These are phyloP conservation scores for Metschnikowia kofuensis DNA, from an alignment of 805 yeast genomes.

Conservation along the genomic window DNA sequence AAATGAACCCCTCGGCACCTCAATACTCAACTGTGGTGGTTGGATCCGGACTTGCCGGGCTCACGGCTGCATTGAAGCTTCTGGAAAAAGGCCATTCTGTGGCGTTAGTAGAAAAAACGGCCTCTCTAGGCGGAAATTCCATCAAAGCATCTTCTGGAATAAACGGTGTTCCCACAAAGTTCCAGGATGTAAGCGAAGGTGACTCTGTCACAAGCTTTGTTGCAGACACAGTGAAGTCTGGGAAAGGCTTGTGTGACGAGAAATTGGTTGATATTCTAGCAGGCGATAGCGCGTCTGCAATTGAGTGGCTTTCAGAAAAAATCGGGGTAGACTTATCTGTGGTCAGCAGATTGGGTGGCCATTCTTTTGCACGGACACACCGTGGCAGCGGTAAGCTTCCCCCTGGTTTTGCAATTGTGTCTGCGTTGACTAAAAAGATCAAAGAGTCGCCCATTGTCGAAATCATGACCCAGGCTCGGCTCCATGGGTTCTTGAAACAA, in stretches of 20 bases:
- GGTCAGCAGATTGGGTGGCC: slow-evolving; percentile 42
- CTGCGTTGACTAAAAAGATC: slow-evolving; percentile 40
- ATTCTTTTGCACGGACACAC: slow-evolving; percentile 38
- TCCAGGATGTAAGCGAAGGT: slow-evolving; percentile 19
- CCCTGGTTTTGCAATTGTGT: slow-evolving; percentile 58
- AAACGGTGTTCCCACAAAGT: slow-evolving; percentile 40
- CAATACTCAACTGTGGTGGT: slow-evolving; percentile 33
- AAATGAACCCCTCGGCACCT: not conserved
- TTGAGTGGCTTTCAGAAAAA: slow-evolving; percentile 30
- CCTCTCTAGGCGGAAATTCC: slow-evolving; percentile 55
- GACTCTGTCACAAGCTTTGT: slow-evolving; percentile 28
- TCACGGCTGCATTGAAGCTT: slow-evolving; percentile 42
- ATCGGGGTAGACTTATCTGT: slow-evolving; percentile 27
- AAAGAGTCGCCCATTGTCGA: slow-evolving; percentile 26
- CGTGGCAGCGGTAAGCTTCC: slow-evolving; percentile 44
- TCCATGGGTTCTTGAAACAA: slow-evolving; percentile 24
- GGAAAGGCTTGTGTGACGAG: slow-evolving; percentile 26
- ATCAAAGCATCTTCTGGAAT: slow-evolving; percentile 63
- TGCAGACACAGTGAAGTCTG: slow-evolving; percentile 33
- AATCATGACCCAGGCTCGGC: slow-evolving; percentile 15
- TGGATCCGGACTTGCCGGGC: slow-evolving; percentile 59
- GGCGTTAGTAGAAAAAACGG: slow-evolving; percentile 47
- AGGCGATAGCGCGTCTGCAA: slow-evolving; percentile 27
- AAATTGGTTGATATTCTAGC: slow-evolving; percentile 27
- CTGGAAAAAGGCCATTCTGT: slow-evolving; percentile 39